Evolutionary conservation across 169 alveolate species (phyloP).

Genomic region (Haemoproteus tartakovskyi): DNA sequence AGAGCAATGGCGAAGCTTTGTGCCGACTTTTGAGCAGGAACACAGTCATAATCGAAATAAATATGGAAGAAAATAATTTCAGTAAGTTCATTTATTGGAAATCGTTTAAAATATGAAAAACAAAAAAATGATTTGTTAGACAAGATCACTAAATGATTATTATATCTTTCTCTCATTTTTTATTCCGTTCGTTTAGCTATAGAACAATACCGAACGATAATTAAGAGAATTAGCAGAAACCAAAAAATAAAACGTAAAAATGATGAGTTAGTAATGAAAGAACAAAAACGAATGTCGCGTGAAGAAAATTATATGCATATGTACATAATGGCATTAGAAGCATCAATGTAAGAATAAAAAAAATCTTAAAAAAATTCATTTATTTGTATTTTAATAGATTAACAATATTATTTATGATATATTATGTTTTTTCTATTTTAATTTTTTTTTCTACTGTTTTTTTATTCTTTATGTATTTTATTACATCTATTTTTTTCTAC

Average conservation of each 20-base stretch:
- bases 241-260: slow-evolving; percentile 22
- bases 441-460: too few species aligned
- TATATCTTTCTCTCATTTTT: neutral
- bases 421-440: too few species aligned
- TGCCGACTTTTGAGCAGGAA: slow-evolving; percentile 21
- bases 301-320: slow-evolving; percentile 62
- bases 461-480: too few species aligned
- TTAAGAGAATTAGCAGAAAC: slow-evolving; percentile 20
- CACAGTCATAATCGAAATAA: slow-evolving; percentile 31
- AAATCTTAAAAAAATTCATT: neutral
- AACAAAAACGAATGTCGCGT: slow-evolving; percentile 51
- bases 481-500: neutral
- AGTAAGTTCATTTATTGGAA: slow-evolving; percentile 11
- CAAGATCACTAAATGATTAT: too few species aligned
- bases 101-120: neutral
- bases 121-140: neutral
- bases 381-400: too few species aligned
- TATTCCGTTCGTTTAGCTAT: slow-evolving; percentile 2
- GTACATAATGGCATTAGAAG: slow-evolving; percentile 44
- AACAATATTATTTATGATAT: too few species aligned
- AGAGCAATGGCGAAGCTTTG: slow-evolving; percentile 43
- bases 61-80: slow-evolving; percentile 45
- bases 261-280: slow-evolving; percentile 34
- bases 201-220: slow-evolving; percentile 42
- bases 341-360: slow-evolving; percentile 51